phyloP scores from a whole-genome alignment of 768 basidiomycete genomes.

The Sutorius australiensis region DNA sequence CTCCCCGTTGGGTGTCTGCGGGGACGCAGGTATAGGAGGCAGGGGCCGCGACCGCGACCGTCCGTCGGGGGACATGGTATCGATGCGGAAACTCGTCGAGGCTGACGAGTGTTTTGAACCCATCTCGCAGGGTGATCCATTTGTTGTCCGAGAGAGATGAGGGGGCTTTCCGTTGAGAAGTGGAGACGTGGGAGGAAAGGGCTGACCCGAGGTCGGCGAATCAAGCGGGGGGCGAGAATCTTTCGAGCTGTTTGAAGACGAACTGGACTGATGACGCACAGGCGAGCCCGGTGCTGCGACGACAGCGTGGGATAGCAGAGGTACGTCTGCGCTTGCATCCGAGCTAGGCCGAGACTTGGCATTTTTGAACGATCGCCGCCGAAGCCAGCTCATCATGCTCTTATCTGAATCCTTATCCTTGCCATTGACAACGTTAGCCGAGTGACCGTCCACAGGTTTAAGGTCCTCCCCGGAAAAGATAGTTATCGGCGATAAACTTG shows the following conservation, averaged over 20 bases:
- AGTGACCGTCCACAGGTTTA: constrained; percentile 27
- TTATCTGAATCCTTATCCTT: constrained; percentile 41
- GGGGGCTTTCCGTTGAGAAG: constrained; percentile 12
- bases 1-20: constrained; percentile 16
- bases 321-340: constrained; percentile 16
- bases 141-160: neutral
- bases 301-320: constrained; percentile 12
- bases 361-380: constrained; percentile 22
- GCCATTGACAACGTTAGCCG: constrained; percentile 27
- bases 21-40: constrained; percentile 32
- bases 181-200: constrained; percentile 9
- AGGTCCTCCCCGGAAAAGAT: constrained; percentile 20
- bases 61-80: constrained; percentile 12
- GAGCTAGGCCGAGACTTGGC: constrained; percentile 22
- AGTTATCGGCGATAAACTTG: constrained; percentile 11
- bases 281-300: constrained; percentile 16
- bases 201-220: constrained; percentile 8
- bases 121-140: constrained; percentile 10
- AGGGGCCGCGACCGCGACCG: constrained; percentile 15
- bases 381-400: constrained; percentile 35
- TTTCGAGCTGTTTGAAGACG: constrained; percentile 25
- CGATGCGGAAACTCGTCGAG: constrained; percentile 9
- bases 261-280: constrained; percentile 19
- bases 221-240: constrained; percentile 22
- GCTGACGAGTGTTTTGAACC: constrained; percentile 24